Evolutionary conservation across 352 stramenopile species (phyloP).

Genomic region (Pythium myriotylum): DNA sequence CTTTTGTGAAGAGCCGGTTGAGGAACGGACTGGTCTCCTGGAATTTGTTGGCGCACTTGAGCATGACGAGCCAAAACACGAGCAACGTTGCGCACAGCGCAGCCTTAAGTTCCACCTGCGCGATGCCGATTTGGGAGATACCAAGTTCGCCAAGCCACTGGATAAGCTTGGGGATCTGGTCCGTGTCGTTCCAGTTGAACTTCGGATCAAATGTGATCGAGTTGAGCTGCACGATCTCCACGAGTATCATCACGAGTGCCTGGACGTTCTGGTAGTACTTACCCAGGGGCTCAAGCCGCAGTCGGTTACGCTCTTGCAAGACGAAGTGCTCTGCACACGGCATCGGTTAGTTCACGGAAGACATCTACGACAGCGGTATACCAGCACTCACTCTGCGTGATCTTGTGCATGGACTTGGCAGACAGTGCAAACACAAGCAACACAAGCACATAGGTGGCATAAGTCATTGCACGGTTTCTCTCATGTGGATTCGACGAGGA

Average conservation of each 20-base stretch:
- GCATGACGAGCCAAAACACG: slow-evolving; percentile 45
- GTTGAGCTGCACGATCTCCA: slow-evolving; percentile 67
- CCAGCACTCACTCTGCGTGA: slow-evolving; percentile 38
- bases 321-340: slow-evolving; percentile 50
- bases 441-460: slow-evolving; percentile 43
- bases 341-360: not conserved
- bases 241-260: slow-evolving; percentile 39
- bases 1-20: slow-evolving; percentile 58
- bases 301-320: slow-evolving; percentile 48
- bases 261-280: slow-evolving; percentile 60
- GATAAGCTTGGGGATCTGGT: slow-evolving; percentile 48
- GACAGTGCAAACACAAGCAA: slow-evolving; percentile 36
- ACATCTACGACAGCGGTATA: not conserved
- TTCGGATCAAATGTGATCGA: slow-evolving; percentile 56
- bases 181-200: slow-evolving; percentile 51
- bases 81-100: slow-evolving; percentile 33
- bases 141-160: slow-evolving; percentile 42
- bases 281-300: slow-evolving; percentile 45
- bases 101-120: slow-evolving; percentile 42
- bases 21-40: slow-evolving; percentile 53
- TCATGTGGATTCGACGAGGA: not conserved
- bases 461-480: slow-evolving; percentile 42
- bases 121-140: slow-evolving; percentile 43
- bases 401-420: slow-evolving; percentile 39
- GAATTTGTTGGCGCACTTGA: slow-evolving; percentile 78